A percentile compares a stretch with the other conserved stretches of the same genome.
Evolutionary conservation across 805 yeast genomes (phyloP).

Genomic region (Ogataea haglerorum): DNA sequence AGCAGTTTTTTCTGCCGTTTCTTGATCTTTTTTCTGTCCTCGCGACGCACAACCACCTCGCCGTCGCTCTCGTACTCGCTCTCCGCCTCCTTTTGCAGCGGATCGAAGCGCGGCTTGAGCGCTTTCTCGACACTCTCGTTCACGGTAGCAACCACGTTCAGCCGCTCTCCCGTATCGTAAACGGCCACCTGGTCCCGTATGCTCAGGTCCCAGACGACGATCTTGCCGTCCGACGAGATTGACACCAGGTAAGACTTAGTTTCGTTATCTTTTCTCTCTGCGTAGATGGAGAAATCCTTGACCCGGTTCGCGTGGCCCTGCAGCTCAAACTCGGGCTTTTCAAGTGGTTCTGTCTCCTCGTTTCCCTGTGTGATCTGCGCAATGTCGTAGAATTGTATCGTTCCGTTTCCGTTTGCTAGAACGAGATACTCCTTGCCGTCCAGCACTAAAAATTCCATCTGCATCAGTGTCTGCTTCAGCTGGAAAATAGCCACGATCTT

Average conservation of each 20-base stretch:
- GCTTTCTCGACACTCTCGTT: constrained; percentile 76
- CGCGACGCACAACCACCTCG: constrained; percentile 56
- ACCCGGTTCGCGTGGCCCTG: constrained; percentile 85
- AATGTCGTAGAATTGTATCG: constrained; percentile 53
- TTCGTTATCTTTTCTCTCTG: constrained; percentile 34
- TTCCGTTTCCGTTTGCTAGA: constrained; percentile 70
- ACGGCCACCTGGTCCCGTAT: constrained; percentile 80
- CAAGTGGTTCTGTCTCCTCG: constrained; percentile 20
- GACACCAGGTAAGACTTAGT: constrained; percentile 53
- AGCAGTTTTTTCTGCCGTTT: constrained; percentile 42
- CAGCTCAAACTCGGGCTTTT: constrained; percentile 53
- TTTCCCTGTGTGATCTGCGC: constrained; percentile 13
- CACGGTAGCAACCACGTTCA: constrained; percentile 77
- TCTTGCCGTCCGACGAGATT: constrained; percentile 89
- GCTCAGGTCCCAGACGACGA: constrained; percentile 82
- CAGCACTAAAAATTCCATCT: constrained; percentile 49
- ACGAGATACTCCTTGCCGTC: constrained; percentile 55
- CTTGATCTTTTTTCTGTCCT: constrained; percentile 47
- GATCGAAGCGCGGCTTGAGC: constrained; percentile 51
- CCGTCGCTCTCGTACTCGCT: constrained; percentile 77
- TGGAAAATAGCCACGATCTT: constrained; percentile 52
- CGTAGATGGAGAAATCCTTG: constrained; percentile 64
- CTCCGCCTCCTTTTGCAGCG: constrained; percentile 37
- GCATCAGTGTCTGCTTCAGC: constrained; percentile 59
- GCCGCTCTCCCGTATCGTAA: constrained; percentile 84